Conservation (phyloP, 2,329 filamentous ascomycete genomes). For the Alternaria metachromatica region DNA sequence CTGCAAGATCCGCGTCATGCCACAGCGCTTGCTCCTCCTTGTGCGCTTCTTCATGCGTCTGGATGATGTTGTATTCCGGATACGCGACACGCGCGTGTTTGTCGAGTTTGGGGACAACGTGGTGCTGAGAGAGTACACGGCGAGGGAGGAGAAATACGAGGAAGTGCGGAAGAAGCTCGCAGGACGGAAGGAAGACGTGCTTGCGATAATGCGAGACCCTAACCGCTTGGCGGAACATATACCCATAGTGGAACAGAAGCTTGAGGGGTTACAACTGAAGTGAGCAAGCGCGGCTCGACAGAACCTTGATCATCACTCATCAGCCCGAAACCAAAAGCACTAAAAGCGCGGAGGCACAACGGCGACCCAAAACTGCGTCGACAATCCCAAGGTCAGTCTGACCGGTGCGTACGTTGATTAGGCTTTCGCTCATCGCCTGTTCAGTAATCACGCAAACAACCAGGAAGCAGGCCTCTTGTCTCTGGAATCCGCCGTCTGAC, state of each 20-base stretch:
- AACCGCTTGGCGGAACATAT: conserved; percentile 68
- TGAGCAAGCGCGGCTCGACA: conserved; percentile 21
- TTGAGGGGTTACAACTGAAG: conserved; percentile 62
- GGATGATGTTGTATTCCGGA: conserved; percentile 84
- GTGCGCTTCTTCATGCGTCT: conserved; percentile 90
- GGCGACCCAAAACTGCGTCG: neutral
- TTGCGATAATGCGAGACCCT: conserved; percentile 77
- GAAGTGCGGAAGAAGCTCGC: conserved; percentile 69
- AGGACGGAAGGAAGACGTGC: conserved; percentile 71
- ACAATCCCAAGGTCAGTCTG: neutral
- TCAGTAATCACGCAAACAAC: neutral
- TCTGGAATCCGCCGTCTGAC: neutral
- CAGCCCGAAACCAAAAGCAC: neutral
- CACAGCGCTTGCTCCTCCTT: conserved; percentile 82
- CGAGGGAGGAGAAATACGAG: conserved; percentile 82
- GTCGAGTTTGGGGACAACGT: conserved; percentile 82
- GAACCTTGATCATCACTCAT: neutral
- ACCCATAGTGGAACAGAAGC: conserved; percentile 70
- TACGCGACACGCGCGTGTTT: conserved; percentile 90
- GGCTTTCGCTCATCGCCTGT: neutral
- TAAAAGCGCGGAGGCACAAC: neutral
- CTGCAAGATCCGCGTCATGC: conserved; percentile 93
- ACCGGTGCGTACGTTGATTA: neutral
- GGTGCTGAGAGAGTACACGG: conserved; percentile 87
- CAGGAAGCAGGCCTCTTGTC: neutral